Percentiles rank a stretch among this genome's conserved stretches.
Conservation (phyloP, 2,329 filamentous ascomycete genomes). For the Mycosphaerella sp. region DNA sequence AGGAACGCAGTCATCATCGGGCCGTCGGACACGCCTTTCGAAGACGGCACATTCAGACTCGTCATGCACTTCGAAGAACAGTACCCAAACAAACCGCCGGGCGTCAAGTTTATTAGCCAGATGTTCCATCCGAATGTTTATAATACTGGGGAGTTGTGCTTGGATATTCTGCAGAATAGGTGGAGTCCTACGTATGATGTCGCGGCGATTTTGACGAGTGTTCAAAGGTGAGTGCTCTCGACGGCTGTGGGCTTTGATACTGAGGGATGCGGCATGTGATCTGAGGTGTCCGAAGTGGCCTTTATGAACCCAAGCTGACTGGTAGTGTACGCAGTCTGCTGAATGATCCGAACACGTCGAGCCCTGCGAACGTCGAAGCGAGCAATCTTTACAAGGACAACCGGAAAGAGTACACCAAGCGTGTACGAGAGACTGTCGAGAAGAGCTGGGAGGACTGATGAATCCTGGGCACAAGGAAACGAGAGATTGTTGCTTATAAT, state of each 20-base stretch:
- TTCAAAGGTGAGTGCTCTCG: conserved; percentile 69
- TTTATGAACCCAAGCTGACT: neutral
- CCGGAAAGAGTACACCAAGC: conserved; percentile 89
- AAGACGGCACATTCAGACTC: conserved; percentile 94
- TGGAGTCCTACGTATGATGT: conserved; percentile 99
- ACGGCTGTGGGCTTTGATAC: neutral
- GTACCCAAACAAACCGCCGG: conserved; percentile 95
- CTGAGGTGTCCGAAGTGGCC: neutral
- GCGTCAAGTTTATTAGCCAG: conserved; percentile 96
- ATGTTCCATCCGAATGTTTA: conserved; percentile 99
- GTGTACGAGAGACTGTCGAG: conserved; percentile 92
- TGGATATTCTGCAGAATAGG: conserved; percentile 94
- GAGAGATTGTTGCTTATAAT: neutral
- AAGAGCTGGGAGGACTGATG: conserved; percentile 89
- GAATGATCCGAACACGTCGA: conserved; percentile 98
- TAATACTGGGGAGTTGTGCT: conserved; percentile 87
- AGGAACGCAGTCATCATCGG: conserved; percentile 99
- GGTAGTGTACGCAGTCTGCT: conserved; percentile 58
- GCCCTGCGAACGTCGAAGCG: conserved; percentile 94
- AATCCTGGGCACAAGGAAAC: neutral
- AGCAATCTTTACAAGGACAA: conserved; percentile 99
- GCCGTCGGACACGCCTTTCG: conserved; percentile 92
- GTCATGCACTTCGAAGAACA: conserved; percentile 99
- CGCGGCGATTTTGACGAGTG: conserved; percentile 91
- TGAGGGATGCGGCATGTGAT: no score